These are phyloP conservation scores for Podaxis pistillaris DNA, from an alignment of 768 basidiomycete species.

Conservation along the genomic window DNA sequence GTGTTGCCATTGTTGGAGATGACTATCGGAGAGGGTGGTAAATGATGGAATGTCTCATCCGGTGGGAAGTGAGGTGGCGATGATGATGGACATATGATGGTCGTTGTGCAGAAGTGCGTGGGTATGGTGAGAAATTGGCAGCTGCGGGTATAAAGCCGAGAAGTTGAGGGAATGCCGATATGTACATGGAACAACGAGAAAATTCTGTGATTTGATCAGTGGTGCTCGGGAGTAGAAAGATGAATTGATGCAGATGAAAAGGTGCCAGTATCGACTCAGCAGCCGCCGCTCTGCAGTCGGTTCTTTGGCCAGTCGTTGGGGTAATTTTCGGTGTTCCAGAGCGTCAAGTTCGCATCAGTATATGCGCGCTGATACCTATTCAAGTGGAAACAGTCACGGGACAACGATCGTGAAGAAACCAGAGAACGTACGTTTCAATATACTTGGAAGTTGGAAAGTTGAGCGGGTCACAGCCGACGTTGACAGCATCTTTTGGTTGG, in stretches of 20 bases:
- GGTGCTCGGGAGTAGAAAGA: neutral
- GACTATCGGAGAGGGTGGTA: neutral
- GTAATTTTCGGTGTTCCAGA: conserved; percentile 31
- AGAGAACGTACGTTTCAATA: conserved; percentile 58
- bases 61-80: neutral
- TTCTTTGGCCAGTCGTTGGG: conserved; percentile 41
- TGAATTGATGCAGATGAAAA: neutral
- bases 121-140: conserved; percentile 4
- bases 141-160: neutral
- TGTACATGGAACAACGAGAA: neutral
- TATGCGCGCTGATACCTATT: conserved; percentile 38
- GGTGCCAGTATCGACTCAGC: neutral
- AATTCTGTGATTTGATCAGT: conserved; percentile 4
- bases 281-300: conserved; percentile 22
- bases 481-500: conserved; percentile 45
- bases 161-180: neutral
- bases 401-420: neutral
- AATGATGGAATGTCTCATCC: neutral
- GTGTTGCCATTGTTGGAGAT: neutral
- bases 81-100: neutral
- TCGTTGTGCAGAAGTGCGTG: conserved; percentile 1
- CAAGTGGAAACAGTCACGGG: neutral
- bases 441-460: conserved; percentile 75
- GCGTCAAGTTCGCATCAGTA: conserved; percentile 40
- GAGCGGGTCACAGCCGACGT: conserved; percentile 69